Percentiles rank a stretch among this genome's conserved stretches.
Evolutionary conservation across 805 yeast species (phyloP).

Genomic region (Starmerella bacillaris): DNA sequence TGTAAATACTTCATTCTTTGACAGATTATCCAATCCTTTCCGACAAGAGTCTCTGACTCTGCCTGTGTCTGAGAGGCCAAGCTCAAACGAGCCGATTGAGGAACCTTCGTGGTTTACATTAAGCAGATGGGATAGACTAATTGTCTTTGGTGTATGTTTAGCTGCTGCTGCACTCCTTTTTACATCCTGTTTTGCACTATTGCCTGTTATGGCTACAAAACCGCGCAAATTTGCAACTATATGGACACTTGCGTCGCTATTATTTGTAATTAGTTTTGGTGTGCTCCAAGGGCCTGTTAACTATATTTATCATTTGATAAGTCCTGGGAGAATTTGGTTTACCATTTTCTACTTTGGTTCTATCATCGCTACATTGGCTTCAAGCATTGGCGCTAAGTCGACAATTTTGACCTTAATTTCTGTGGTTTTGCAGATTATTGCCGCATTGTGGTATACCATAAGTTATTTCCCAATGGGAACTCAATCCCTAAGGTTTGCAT

Average conservation of each 20-base stretch:
- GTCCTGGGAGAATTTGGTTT: constrained; percentile 62
- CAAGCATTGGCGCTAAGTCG: constrained; percentile 51
- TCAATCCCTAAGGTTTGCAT: constrained; percentile 43
- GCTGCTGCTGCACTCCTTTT: constrained; percentile 68
- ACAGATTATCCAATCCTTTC: constrained; percentile 20
- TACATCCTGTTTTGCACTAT: constrained; percentile 57
- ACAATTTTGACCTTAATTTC: constrained; percentile 61
- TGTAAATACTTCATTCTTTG: constrained; percentile 16
- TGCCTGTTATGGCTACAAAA: constrained; percentile 75
- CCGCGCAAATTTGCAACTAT: constrained; percentile 74
- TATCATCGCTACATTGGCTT: constrained; percentile 59
- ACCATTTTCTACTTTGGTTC: constrained; percentile 66
- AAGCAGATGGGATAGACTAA: constrained; percentile 61
- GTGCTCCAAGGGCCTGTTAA: constrained; percentile 82
- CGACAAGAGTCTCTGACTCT: constrained; percentile 12
- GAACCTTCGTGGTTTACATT: constrained; percentile 27
- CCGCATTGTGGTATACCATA: constrained; percentile 76
- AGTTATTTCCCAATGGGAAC: constrained; percentile 95
- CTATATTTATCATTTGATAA: constrained; percentile 53
- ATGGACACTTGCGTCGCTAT: constrained; percentile 81
- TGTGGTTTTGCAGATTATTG: constrained; percentile 59
- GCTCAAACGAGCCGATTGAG: constrained; percentile 18
- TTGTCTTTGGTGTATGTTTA: constrained; percentile 62
- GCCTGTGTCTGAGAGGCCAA: constrained; percentile 16
- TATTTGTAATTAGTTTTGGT: constrained; percentile 80